phyloP scores from a whole-genome alignment of 495 filamentous ascomycete species.

The Penicillium maclennaniae region DNA sequence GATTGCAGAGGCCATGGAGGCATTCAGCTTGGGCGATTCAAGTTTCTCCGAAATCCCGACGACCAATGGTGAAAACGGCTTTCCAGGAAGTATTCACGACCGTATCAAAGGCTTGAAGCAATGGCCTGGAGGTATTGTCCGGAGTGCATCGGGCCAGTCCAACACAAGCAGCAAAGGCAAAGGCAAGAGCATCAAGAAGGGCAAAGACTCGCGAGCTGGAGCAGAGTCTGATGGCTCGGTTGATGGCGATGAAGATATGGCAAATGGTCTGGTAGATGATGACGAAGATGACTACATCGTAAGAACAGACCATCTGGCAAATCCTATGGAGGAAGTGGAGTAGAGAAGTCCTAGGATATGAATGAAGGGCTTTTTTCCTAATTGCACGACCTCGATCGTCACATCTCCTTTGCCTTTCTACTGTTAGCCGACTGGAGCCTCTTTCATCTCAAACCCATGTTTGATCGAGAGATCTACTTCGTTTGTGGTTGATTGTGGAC shows the following conservation, averaged over 20 bases:
- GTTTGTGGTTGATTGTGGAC: no score
- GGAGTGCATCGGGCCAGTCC: conserved; percentile 29
- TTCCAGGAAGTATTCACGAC: conserved; percentile 18
- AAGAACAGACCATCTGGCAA: conserved; percentile 38
- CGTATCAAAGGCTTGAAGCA: conserved; percentile 33
- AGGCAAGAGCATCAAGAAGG: conserved; percentile 45
- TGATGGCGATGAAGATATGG: conserved; percentile 35
- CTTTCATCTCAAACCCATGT: no score
- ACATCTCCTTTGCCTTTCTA: background rate
- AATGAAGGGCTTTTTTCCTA: background rate
- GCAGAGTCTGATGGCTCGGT: conserved; percentile 40
- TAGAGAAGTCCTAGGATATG: conserved; percentile 4
- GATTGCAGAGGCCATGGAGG: conserved; percentile 38
- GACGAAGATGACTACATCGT: conserved; percentile 47
- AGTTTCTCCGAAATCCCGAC: conserved; percentile 20
- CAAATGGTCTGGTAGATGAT: conserved; percentile 30
- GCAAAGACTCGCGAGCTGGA: conserved; percentile 14
- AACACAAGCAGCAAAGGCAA: conserved; percentile 35
- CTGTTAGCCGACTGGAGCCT: no score
- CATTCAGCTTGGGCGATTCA: conserved; percentile 27
- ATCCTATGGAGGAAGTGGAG: conserved; percentile 28
- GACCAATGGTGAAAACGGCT: conserved; percentile 29
- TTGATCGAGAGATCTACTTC: no score
- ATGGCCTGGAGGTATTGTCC: conserved; percentile 22
- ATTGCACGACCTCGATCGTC: background rate